Evolutionary conservation across 1,284 basidiomycete genomes (phyloP).

Genomic region (Ustilago sp.): DNA sequence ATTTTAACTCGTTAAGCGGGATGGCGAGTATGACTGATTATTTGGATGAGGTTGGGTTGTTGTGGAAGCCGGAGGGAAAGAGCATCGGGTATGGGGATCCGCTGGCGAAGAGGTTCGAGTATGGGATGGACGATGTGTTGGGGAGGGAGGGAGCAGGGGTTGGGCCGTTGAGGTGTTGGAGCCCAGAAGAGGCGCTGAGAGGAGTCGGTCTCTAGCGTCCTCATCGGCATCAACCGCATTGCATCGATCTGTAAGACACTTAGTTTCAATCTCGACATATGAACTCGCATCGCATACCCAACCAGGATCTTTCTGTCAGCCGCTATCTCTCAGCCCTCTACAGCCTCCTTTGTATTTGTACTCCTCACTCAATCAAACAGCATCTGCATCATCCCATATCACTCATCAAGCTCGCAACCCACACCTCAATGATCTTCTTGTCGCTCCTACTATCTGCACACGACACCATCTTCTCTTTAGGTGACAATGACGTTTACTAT

Average conservation of each 20-base stretch:
- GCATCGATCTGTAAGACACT: neutral
- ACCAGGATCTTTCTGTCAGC: neutral
- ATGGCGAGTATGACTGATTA: constrained; percentile 73
- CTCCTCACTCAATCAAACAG: constrained; percentile 3
- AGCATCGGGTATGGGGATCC: constrained; percentile 24
- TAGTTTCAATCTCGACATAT: neutral
- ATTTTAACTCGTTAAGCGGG: constrained; percentile 73
- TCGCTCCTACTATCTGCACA: neutral
- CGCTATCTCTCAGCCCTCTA: constrained; percentile 3
- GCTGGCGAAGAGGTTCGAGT: constrained; percentile 30
- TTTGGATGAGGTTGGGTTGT: constrained; percentile 69
- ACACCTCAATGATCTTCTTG: neutral
- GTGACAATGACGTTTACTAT: neutral
- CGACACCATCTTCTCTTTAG: too few species aligned
- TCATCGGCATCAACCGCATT: neutral
- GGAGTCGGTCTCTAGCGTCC: constrained; percentile 26
- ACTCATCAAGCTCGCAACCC: neutral
- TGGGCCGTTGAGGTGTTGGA: constrained; percentile 27
- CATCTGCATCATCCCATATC: neutral
- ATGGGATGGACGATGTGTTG: neutral
- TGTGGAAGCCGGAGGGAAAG: constrained; percentile 8
- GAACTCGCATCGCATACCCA: too few species aligned
- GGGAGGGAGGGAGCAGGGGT: constrained; percentile 3
- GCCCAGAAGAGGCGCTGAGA: constrained; percentile 19
- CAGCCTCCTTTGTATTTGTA: constrained; percentile 13